Evolutionary conservation across 2,329 filamentous ascomycete genomes (phyloP).

Genomic region (Trichoderma koningii): DNA sequence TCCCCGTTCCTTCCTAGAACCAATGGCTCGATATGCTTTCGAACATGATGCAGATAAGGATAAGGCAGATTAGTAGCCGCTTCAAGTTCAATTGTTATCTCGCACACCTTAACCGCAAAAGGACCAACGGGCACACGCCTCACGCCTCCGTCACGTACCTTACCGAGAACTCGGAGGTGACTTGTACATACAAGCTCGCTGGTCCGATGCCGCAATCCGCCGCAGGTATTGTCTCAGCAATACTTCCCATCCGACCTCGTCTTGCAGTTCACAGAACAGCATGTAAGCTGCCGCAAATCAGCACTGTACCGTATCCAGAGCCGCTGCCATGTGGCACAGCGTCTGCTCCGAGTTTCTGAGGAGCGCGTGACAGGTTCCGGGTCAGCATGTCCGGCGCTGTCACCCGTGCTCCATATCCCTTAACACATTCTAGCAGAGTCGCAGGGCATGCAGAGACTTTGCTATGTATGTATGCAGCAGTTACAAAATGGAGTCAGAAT

Average conservation of each 20-base stretch:
- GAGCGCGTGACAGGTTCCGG: constrained; percentile 20
- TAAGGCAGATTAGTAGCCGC: background rate
- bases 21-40: constrained; percentile 1
- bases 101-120: background rate
- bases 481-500: too few species aligned
- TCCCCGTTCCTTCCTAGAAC: constrained; percentile 3
- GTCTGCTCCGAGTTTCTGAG: background rate
- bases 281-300: background rate
- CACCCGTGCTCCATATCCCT: background rate
- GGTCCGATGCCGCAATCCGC: constrained; percentile 26
- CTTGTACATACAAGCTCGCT: background rate
- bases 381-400: constrained; percentile 3
- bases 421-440: background rate
- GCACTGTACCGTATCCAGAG: constrained; percentile 6
- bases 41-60: background rate
- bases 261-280: background rate
- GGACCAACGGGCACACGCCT: background rate
- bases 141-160: background rate
- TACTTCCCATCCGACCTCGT: background rate
- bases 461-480: background rate
- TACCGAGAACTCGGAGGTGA: too few species aligned
- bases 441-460: background rate
- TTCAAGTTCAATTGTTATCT: constrained; percentile 12
- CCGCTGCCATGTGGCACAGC: constrained; percentile 5
- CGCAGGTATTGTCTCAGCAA: constrained; percentile 21